A percentile compares a stretch with the other conserved stretches of the same genome.
Conservation (phyloP, 768 basidiomycete species). For the Podaxis sp. region DNA sequence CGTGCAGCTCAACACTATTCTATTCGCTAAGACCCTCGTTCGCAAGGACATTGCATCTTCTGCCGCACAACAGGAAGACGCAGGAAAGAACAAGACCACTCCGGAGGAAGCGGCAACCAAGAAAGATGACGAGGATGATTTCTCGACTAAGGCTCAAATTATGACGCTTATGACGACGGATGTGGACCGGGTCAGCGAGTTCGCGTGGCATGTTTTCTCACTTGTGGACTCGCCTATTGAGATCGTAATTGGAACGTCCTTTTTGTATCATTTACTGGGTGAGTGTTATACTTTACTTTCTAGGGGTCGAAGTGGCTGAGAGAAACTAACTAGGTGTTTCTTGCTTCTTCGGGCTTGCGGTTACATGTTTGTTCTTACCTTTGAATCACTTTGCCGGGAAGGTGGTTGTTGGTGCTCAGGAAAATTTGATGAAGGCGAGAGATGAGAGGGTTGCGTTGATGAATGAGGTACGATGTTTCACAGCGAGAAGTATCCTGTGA, state of each 20-base stretch:
- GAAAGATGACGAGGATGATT: conserved; percentile 51
- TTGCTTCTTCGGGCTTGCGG: conserved; percentile 74
- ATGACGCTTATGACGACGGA: conserved; percentile 98
- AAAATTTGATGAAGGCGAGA: conserved; percentile 87
- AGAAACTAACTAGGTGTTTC: conserved; percentile 47
- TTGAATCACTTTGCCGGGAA: conserved; percentile 85
- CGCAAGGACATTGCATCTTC: conserved; percentile 83
- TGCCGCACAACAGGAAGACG: conserved; percentile 25
- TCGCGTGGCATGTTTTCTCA: conserved; percentile 75
- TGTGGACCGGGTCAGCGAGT: conserved; percentile 86
- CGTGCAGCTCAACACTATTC: conserved; percentile 78
- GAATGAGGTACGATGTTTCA: conserved; percentile 59
- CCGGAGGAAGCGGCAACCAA: conserved; percentile 19
- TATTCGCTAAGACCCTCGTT: conserved; percentile 84
- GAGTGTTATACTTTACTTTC: conserved; percentile 18
- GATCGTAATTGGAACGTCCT: conserved; percentile 68
- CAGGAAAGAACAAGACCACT: conserved; percentile 14
- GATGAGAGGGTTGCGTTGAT: conserved; percentile 90
- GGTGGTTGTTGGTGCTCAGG: conserved; percentile 66
- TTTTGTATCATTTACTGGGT: conserved; percentile 80
- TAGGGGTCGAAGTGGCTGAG: neutral
- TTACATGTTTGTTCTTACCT: conserved; percentile 70
- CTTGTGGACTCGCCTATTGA: conserved; percentile 84
- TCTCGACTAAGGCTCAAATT: conserved; percentile 73
- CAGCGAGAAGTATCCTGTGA: neutral